phyloP scores from a whole-genome alignment of 805 yeast genomes.

The Yueomyces sp. region DNA sequence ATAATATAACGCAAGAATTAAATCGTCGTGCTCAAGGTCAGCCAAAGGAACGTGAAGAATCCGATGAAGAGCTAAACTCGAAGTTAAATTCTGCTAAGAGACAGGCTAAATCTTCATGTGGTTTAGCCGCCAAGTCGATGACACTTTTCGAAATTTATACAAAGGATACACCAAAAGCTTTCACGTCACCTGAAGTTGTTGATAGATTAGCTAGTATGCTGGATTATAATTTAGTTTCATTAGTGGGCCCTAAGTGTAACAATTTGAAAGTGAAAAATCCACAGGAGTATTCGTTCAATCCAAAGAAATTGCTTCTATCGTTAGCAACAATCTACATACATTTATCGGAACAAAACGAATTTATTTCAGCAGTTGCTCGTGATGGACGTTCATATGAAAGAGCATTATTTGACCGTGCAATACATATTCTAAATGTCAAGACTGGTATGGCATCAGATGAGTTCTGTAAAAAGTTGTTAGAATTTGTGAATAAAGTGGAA shows the following conservation, averaged over 20 bases:
- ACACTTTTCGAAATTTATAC: slow-evolving; percentile 71
- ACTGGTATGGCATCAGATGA: slow-evolving; percentile 41
- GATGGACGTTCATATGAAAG: slow-evolving; percentile 84
- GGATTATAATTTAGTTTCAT: slow-evolving; percentile 78
- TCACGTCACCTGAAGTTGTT: slow-evolving; percentile 78
- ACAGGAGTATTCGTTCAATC: slow-evolving; percentile 70
- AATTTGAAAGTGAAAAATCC: slow-evolving; percentile 79
- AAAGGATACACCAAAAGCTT: slow-evolving; percentile 72
- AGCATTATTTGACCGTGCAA: slow-evolving; percentile 57
- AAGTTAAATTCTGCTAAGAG: slow-evolving; percentile 53
- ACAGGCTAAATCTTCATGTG: slow-evolving; percentile 71
- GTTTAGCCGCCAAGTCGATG: slow-evolving; percentile 72
- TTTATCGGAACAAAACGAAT: slow-evolving; percentile 48
- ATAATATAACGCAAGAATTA: slow-evolving; percentile 55
- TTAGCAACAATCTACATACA: slow-evolving; percentile 67
- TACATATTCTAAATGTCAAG: slow-evolving; percentile 41
- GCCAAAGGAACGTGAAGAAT: slow-evolving; percentile 31
- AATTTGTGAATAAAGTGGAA: slow-evolving; percentile 58
- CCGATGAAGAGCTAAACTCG: slow-evolving; percentile 45
- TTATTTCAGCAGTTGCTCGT: slow-evolving; percentile 68
- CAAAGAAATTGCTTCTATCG: slow-evolving; percentile 53
- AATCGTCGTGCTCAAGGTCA: slow-evolving; percentile 30
- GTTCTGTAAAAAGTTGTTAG: slow-evolving; percentile 35
- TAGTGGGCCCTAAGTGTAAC: slow-evolving; percentile 91
- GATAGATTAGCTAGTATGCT: slow-evolving; percentile 93